These are phyloP conservation scores for Ogataea hybrid DNA, from an alignment of 1,139 yeast species.

Conservation along the genomic window DNA sequence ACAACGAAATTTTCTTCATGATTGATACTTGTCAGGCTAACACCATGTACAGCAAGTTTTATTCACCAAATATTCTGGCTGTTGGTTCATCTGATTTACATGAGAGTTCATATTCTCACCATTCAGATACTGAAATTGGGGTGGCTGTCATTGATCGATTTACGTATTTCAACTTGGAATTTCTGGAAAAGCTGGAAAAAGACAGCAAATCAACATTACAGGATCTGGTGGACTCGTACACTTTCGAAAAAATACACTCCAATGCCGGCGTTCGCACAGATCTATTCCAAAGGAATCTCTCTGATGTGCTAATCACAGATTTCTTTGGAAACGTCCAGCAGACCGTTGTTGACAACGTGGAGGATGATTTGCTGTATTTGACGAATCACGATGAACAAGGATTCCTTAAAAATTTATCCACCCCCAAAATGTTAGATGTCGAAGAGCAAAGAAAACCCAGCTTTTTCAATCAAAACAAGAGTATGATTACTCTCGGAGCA, in stretches of 20 bases:
- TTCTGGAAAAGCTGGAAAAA: constrained; percentile 75
- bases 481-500: constrained; percentile 10
- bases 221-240: constrained; percentile 80
- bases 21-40: constrained; percentile 98
- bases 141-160: constrained; percentile 97
- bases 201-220: constrained; percentile 73
- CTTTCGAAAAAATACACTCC: constrained; percentile 83
- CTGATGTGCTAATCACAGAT: constrained; percentile 79
- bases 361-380: constrained; percentile 41
- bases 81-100: constrained; percentile 91
- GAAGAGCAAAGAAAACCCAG: background rate
- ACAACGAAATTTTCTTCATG: constrained; percentile 95
- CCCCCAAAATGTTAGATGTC: background rate
- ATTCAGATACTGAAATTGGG: constrained; percentile 92
- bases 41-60: constrained; percentile 91
- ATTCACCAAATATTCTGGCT: constrained; percentile 88
- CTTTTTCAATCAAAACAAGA: constrained; percentile 5
- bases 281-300: constrained; percentile 63
- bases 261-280: constrained; percentile 90
- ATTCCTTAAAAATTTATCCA: background rate
- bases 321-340: constrained; percentile 94
- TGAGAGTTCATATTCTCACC: constrained; percentile 93
- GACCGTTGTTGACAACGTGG: constrained; percentile 64
- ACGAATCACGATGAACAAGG: constrained; percentile 22
- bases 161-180: constrained; percentile 89